Percentiles rank a stretch among this genome's conserved stretches.
Evolutionary conservation across 106 monocot species (phyloP).

Genomic region (Iris macrosiphon): DNA sequence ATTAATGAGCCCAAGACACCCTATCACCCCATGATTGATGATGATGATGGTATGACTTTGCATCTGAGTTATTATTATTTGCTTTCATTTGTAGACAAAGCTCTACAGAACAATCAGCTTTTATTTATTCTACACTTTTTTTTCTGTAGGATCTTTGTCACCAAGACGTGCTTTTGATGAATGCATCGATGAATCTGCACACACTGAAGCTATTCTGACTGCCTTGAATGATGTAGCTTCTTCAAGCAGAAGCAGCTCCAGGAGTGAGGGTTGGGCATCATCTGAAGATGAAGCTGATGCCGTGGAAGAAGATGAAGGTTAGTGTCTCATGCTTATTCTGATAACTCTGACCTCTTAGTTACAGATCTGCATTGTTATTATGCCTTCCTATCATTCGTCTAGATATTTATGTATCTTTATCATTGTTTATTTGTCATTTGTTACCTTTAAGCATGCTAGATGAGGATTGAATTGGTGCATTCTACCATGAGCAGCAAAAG

Average conservation of each 20-base stretch:
- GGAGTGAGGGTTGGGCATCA: slow-evolving; percentile 64
- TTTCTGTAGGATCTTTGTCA: slow-evolving; percentile 61
- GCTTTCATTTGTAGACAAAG: too few species aligned
- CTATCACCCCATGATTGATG: slow-evolving; percentile 84
- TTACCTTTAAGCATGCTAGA: too few species aligned
- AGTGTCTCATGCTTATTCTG: too few species aligned
- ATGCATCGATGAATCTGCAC: slow-evolving; percentile 48
- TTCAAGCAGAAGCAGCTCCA: slow-evolving; percentile 39
- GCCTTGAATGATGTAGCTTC: slow-evolving; percentile 80
- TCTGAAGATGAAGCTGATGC: slow-evolving; percentile 81
- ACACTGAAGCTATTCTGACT: slow-evolving; percentile 52
- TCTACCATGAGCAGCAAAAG: too few species aligned
- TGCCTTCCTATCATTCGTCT: too few species aligned
- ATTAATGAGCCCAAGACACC: slow-evolving; percentile 98
- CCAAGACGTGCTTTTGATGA: slow-evolving; percentile 68
- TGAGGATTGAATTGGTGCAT: too few species aligned
- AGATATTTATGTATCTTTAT: too few species aligned
- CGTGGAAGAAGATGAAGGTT: slow-evolving; percentile 73
- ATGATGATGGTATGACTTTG: slow-evolving; percentile 51
- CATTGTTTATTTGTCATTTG: too few species aligned
- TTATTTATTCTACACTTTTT: background rate
- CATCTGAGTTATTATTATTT: too few species aligned
- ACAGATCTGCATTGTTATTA: too few species aligned
- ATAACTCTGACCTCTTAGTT: too few species aligned
- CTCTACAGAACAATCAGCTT: too few species aligned